phyloP scores from a whole-genome alignment of 148 eudicot genomes.

The Rhododendron mucronatum region DNA sequence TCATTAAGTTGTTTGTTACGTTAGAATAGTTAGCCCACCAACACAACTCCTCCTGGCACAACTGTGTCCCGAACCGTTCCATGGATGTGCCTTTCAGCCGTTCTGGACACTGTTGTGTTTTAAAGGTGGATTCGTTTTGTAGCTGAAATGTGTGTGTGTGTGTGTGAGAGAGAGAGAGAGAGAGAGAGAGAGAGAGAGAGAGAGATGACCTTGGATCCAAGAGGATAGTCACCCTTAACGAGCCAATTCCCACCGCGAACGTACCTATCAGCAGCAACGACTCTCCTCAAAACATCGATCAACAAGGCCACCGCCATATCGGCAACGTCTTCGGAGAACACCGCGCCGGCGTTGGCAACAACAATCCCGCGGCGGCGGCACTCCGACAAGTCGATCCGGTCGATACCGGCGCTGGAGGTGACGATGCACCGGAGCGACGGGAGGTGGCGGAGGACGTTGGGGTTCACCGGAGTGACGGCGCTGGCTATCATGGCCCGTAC shows the following conservation, averaged over 20 bases:
- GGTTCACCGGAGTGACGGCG: not conserved
- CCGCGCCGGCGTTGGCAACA: slow-evolving; percentile 35
- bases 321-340: slow-evolving; percentile 60
- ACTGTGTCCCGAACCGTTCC: too few species aligned
- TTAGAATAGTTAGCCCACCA: too few species aligned
- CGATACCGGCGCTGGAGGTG: slow-evolving; percentile 55
- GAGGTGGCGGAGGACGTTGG: slow-evolving; percentile 35
- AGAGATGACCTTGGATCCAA: slow-evolving; percentile 32
- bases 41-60: too few species aligned
- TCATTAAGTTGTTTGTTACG: too few species aligned
- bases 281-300: slow-evolving; percentile 53
- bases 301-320: slow-evolving; percentile 56
- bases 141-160: not conserved
- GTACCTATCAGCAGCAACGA: slow-evolving; percentile 51
- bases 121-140: too few species aligned
- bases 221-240: slow-evolving; percentile 23
- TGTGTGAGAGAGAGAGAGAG: not conserved
- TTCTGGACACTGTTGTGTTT: too few species aligned
- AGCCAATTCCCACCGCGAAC: slow-evolving; percentile 54
- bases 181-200: not conserved
- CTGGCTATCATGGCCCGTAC: slow-evolving; percentile 24
- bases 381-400: slow-evolving; percentile 60
- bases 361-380: slow-evolving; percentile 64
- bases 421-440: slow-evolving; percentile 51
- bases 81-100: too few species aligned